Evolutionary conservation across 2,329 filamentous ascomycete species (phyloP).

Genomic region (Xylaria sp.): DNA sequence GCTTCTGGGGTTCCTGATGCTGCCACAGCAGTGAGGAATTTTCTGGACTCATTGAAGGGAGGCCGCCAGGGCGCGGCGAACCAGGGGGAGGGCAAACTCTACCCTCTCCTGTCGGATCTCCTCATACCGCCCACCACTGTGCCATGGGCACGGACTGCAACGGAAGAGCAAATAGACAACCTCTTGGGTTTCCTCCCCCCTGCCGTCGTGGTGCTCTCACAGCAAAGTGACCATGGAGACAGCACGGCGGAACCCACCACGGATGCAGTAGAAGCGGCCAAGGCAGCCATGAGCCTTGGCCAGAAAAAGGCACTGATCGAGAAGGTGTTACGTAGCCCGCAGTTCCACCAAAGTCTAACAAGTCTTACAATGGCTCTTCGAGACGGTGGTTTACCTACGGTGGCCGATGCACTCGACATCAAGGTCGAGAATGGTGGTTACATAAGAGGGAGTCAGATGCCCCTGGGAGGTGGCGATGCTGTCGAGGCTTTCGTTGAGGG

Average conservation of each 20-base stretch:
- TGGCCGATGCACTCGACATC: slow-evolving; percentile 84
- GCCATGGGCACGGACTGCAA: slow-evolving; percentile 70
- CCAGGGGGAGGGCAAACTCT: slow-evolving; percentile 64
- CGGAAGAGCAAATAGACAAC: slow-evolving; percentile 71
- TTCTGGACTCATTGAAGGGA: slow-evolving; percentile 80
- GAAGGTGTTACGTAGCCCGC: slow-evolving; percentile 84
- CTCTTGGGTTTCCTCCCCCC: slow-evolving; percentile 81
- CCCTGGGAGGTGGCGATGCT: slow-evolving; percentile 84
- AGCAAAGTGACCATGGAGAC: slow-evolving; percentile 65
- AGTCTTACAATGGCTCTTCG: slow-evolving; percentile 86
- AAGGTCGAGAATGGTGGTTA: slow-evolving; percentile 85
- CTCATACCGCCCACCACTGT: slow-evolving; percentile 79
- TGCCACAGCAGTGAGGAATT: slow-evolving; percentile 81
- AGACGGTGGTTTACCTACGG: slow-evolving; percentile 87
- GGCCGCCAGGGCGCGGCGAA: slow-evolving; percentile 49
- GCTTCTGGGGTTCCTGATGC: slow-evolving; percentile 69
- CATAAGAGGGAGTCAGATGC: slow-evolving; percentile 77
- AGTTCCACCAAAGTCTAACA: slow-evolving; percentile 84
- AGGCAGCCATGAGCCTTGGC: slow-evolving; percentile 71
- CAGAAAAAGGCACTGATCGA: slow-evolving; percentile 83
- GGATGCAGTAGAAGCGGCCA: slow-evolving; percentile 72
- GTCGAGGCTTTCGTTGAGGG: slow-evolving; percentile 91
- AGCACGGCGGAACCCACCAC: slow-evolving; percentile 69
- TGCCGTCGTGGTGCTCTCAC: slow-evolving; percentile 75
- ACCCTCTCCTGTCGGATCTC: slow-evolving; percentile 85